These are phyloP conservation scores for Cucumis hystrix DNA, from an alignment of 306 rosid species.

Conservation along the genomic window DNA sequence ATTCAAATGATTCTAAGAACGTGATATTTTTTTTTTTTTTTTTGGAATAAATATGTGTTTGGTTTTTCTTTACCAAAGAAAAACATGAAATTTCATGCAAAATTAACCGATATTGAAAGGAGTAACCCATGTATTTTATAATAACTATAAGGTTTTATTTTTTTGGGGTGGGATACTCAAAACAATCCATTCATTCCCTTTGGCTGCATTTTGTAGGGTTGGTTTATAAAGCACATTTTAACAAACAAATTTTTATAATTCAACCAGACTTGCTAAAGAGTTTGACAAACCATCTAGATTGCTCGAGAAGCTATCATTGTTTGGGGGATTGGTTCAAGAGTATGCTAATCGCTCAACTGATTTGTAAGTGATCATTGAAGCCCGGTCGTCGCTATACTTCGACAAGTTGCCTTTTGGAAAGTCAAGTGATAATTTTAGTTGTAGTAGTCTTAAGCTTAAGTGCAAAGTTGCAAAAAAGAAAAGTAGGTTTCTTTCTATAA, in stretches of 20 bases:
- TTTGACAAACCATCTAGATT: slow-evolving; percentile 65
- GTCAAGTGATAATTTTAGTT: not conserved
- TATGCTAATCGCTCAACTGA: slow-evolving; percentile 70
- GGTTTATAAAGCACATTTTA: not conserved
- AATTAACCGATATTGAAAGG: no score
- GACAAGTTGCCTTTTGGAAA: not conserved
- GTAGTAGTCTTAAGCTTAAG: not conserved
- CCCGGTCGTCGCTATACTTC: no score
- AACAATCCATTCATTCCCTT: not conserved
- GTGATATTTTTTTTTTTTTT: no score
- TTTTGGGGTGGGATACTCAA: no score
- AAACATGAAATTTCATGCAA: no score
- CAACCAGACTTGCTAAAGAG: slow-evolving; percentile 63
- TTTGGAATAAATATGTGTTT: no score
- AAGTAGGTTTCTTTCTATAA: no score
- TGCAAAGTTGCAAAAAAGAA: no score
- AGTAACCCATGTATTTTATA: no score
- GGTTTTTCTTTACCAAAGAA: no score
- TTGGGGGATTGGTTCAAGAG: slow-evolving; percentile 81
- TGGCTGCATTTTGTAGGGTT: not conserved
- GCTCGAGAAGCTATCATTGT: slow-evolving; percentile 62
- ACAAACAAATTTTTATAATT: not conserved
- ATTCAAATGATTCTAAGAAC: not conserved
- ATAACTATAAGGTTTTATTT: no score
- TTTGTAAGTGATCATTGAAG: slow-evolving; percentile 17